A percentile compares a stretch with the other conserved stretches of the same genome.
Conservation (phyloP, 2,329 filamentous ascomycete species). For the Monosporascus ibericus region DNA sequence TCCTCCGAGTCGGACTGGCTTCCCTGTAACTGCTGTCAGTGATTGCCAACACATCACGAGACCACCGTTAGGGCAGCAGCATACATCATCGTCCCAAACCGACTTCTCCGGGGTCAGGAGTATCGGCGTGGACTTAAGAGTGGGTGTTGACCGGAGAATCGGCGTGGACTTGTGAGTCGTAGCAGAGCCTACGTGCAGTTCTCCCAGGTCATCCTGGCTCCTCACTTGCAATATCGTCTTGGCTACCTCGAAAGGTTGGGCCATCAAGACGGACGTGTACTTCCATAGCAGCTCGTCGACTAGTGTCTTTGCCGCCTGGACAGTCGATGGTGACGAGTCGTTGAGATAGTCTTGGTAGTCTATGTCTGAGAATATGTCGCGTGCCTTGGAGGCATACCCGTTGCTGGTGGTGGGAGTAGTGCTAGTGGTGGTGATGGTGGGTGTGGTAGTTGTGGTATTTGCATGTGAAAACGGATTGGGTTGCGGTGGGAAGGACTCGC, state of each 20-base stretch:
- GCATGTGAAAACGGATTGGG: conserved; percentile 40
- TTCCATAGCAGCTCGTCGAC: conserved; percentile 86
- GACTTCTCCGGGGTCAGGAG: too few species aligned
- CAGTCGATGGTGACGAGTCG: conserved; percentile 67
- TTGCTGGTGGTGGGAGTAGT: background rate
- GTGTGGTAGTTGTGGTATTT: conserved; percentile 29
- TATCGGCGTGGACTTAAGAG: too few species aligned
- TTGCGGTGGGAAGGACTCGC: conserved; percentile 26
- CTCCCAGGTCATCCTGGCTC: conserved; percentile 45
- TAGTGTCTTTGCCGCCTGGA: conserved; percentile 69
- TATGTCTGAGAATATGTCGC: conserved; percentile 81
- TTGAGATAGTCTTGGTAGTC: conserved; percentile 86
- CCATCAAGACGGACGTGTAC: conserved; percentile 81
- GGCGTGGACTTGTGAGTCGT: conserved; percentile 20
- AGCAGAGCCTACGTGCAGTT: conserved; percentile 20
- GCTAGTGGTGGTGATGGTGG: conserved; percentile 21
- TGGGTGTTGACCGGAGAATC: conserved; percentile 14
- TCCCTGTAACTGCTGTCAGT: too few species aligned
- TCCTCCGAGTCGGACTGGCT: conserved; percentile 62
- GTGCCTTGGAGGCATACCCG: conserved; percentile 57
- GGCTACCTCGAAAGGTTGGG: conserved; percentile 94
- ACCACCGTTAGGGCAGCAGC: too few species aligned
- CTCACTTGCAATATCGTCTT: conserved; percentile 86
- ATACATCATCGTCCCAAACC: too few species aligned
- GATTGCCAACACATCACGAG: too few species aligned